Base-by-base conservation (phyloP, 768 basidiomycete genomes). In the Lactifluus pinguis region DNA sequence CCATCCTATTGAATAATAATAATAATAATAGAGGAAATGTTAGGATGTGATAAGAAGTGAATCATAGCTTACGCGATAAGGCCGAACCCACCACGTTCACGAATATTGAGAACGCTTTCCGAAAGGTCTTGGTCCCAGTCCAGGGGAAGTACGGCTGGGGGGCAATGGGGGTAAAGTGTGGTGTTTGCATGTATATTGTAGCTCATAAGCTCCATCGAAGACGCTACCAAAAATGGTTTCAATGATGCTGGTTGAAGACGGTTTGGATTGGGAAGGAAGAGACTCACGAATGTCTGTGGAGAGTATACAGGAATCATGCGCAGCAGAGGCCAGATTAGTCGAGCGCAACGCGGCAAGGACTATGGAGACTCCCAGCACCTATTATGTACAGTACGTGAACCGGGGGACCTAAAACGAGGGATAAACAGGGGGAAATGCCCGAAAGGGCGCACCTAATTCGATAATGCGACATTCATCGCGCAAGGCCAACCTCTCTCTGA, bases 291-390 rank as follows among this genome's bases (percentile, higher is more conserved):
- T 60, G 58, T 66, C 66, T 57, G 62, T 75, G 69, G 38, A 53
- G n/a, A 59, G 47, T 41, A 62, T 55, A 41, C 32, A 14, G 49
- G 54, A 39, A 17, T 60, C 55, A 4, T 61, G 30, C 19, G 63
- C 55, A 1, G 66, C 44, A 15, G 60, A 64, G 48, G 64, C 49
- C 21, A 70, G 13, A 51, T 25, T 61, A 14, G 69, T 69, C 32
- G 82, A 76, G 45, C 83, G 77, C 10, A 90, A 69, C 3, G 80
- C 77, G 1, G 83, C 80, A 0, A 95, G 69, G 6, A 80, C 78
- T 17, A 92, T 72, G 0, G 89, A 81, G 13, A 92, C 87, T 93
- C 7, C 94, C 93, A 13, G 90, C 82, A 32, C 93, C 93, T 90
- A 50, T 49, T 6, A 38, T 38, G 9, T 34, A 34, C 5, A 34